These are phyloP conservation scores for Colletotrichum gigasporum DNA, from an alignment of 2,329 filamentous ascomycete species.

Conservation along the genomic window DNA sequence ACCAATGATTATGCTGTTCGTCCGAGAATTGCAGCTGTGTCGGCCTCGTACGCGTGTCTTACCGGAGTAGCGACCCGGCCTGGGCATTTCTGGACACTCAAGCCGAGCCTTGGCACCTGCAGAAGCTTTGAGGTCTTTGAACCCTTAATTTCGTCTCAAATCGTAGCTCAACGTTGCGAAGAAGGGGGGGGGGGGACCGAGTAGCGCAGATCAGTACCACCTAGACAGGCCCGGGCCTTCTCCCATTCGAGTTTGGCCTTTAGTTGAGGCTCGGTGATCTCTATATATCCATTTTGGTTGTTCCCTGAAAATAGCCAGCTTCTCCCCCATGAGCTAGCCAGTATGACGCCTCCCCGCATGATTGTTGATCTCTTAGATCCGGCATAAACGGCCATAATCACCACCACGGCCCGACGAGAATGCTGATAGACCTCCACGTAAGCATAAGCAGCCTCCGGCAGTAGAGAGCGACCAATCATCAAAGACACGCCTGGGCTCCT, in stretches of 20 bases:
- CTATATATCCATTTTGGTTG: neutral
- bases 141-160: constrained; percentile 11
- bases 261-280: constrained; percentile 14
- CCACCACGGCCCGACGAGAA: neutral
- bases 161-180: neutral
- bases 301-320: no score
- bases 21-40: neutral
- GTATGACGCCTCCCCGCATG: no score
- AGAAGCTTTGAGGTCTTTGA: constrained; percentile 15
- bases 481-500: neutral
- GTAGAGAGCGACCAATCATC: neutral
- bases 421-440: neutral
- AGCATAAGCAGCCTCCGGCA: neutral
- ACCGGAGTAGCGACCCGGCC: neutral
- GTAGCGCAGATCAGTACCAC: neutral
- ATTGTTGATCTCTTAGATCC: no score
- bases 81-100: neutral
- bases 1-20: neutral
- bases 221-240: neutral
- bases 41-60: neutral
- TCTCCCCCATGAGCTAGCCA: no score
- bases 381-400: neutral
- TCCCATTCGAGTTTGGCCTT: neutral
- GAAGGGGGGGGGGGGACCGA: neutral
- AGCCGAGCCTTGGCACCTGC: constrained; percentile 4